A percentile compares a stretch with the other conserved stretches of the same genome.
Evolutionary conservation across 805 yeast species (phyloP).

Genomic region (Nakazawaea sp.): DNA sequence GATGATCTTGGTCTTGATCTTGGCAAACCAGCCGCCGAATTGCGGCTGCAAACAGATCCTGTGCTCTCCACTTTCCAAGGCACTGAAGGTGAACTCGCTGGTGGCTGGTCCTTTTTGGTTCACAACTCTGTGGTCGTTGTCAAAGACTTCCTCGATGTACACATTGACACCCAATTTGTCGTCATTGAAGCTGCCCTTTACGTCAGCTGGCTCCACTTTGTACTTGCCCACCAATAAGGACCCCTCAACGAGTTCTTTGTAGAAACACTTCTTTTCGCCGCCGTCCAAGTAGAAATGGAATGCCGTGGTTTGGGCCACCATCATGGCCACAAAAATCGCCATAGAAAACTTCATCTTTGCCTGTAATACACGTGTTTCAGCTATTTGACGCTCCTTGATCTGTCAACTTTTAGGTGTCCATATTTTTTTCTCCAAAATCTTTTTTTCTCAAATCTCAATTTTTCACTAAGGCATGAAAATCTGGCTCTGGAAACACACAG

Average conservation of each 20-base stretch:
- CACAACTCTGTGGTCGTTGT: slow-evolving; percentile 73
- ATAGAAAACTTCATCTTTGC: too few relatives aligned
- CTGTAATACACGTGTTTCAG: too few relatives aligned
- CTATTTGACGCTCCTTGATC: too few relatives aligned
- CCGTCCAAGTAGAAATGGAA: slow-evolving; percentile 47
- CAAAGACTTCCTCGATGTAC: slow-evolving; percentile 57
- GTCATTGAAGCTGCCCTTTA: slow-evolving; percentile 6
- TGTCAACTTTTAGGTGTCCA: too few relatives aligned
- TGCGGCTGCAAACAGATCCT: slow-evolving; percentile 59
- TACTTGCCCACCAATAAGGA: slow-evolving; percentile 44
- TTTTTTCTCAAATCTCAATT: slow-evolving; percentile 1
- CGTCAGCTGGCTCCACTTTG: slow-evolving; percentile 36
- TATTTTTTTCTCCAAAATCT: neutral
- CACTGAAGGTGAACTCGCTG: slow-evolving; percentile 75
- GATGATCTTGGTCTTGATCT: slow-evolving; percentile 47
- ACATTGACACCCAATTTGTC: slow-evolving; percentile 13
- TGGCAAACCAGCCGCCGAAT: slow-evolving; percentile 27
- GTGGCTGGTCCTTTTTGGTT: slow-evolving; percentile 52
- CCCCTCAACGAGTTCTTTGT: slow-evolving; percentile 45
- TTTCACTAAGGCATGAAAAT: neutral
- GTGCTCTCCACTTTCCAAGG: slow-evolving; percentile 82
- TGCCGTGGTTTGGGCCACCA: slow-evolving; percentile 22
- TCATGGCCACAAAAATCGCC: neutral
- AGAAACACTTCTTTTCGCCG: slow-evolving; percentile 48
- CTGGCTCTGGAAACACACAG: too few relatives aligned